Percentiles rank a stretch among this genome's conserved stretches.
phyloP scores from a whole-genome alignment of 768 basidiomycete species.

The Calocybe indica region DNA sequence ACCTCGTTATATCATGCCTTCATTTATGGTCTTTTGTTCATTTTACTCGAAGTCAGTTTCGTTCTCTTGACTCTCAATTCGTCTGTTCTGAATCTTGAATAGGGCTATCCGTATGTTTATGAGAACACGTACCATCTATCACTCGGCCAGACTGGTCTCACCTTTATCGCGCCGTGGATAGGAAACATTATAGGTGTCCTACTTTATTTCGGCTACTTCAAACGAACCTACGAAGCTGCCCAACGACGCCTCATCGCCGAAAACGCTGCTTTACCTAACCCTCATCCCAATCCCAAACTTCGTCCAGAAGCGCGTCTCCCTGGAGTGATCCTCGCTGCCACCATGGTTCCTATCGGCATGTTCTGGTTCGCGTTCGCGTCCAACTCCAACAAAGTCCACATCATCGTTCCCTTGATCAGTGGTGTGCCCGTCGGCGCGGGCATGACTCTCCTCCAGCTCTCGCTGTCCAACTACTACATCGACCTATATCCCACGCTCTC shows the following conservation, averaged over 20 bases:
- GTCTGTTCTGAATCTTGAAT: too few relatives aligned
- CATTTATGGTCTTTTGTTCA: conserved; percentile 6
- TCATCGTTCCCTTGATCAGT: conserved; percentile 63
- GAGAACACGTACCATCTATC: conserved; percentile 5
- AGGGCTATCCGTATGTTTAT: conserved; percentile 8
- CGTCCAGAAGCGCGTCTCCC: conserved; percentile 8
- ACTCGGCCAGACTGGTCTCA: conserved; percentile 5
- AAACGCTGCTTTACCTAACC: background rate
- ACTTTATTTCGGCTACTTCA: conserved; percentile 7
- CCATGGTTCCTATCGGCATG: conserved; percentile 49
- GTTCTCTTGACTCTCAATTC: too few relatives aligned
- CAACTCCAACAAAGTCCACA: conserved; percentile 44
- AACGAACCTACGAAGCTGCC: conserved; percentile 1
- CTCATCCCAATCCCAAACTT: background rate
- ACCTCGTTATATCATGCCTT: conserved; percentile 6
- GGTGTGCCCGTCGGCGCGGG: conserved; percentile 63
- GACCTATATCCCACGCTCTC: conserved; percentile 63
- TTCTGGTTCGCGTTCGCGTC: conserved; percentile 65
- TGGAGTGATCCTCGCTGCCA: conserved; percentile 37
- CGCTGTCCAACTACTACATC: conserved; percentile 66
- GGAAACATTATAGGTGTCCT: conserved; percentile 6
- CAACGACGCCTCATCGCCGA: conserved; percentile 2
- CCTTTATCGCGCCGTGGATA: conserved; percentile 9
- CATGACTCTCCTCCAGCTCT: conserved; percentile 59
- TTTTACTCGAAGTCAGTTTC: conserved; percentile 1